A percentile compares a stretch with the other conserved stretches of the same genome.
These are phyloP conservation scores for Fusarium palustre DNA, from an alignment of 2,329 filamentous ascomycete species.

Conservation along the genomic window DNA sequence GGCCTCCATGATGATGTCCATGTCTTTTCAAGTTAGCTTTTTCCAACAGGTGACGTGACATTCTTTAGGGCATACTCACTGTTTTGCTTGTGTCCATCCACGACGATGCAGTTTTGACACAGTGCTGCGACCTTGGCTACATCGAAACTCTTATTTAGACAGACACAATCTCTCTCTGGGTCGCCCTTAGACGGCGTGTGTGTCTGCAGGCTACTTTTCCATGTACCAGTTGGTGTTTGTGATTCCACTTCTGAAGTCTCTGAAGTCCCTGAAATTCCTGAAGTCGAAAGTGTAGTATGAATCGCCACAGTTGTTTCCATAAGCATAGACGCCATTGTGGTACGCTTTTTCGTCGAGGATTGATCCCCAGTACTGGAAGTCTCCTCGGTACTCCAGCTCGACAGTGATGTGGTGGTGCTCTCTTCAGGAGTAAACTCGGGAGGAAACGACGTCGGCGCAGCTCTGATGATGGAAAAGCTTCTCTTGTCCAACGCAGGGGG, in stretches of 20 bases:
- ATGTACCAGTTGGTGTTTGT: constrained; percentile 10
- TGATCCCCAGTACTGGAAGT: constrained; percentile 17
- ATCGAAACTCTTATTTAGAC: constrained; percentile 55
- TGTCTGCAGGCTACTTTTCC: constrained; percentile 27
- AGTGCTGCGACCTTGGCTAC: constrained; percentile 54
- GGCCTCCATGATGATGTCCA: constrained; percentile 52
- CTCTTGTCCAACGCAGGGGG: constrained; percentile 36
- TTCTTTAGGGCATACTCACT: constrained; percentile 43
- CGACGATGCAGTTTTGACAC: constrained; percentile 55
- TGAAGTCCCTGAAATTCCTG: background rate
- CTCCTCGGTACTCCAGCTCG: constrained; percentile 20
- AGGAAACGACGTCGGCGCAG: constrained; percentile 51
- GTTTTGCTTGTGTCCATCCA: constrained; percentile 48
- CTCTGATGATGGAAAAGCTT: constrained; percentile 48
- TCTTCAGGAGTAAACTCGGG: constrained; percentile 25
- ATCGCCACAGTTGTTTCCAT: constrained; percentile 14
- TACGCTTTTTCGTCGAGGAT: background rate
- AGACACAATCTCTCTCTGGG: constrained; percentile 54
- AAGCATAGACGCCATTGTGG: constrained; percentile 15
- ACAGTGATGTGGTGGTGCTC: constrained; percentile 11
- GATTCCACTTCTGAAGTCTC: background rate
- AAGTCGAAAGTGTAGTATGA: constrained; percentile 16
- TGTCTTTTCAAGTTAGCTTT: constrained; percentile 45
- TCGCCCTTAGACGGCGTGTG: constrained; percentile 36
- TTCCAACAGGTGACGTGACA: background rate